These are phyloP conservation scores for Triangularia setosa DNA, from an alignment of 2,329 filamentous ascomycete species.

Conservation along the genomic window DNA sequence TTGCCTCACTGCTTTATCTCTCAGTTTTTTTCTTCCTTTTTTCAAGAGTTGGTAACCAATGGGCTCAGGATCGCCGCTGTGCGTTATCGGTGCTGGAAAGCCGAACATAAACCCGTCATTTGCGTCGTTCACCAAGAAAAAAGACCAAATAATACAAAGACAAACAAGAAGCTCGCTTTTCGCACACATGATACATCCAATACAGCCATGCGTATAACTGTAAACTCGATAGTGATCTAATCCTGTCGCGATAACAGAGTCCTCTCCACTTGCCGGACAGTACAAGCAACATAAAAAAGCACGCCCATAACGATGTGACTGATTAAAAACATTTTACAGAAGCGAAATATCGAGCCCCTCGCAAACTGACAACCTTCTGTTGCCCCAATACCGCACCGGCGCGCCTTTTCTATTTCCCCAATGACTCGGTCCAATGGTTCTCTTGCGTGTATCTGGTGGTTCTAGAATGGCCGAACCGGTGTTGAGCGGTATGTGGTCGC, in stretches of 20 bases:
- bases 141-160: too few species aligned
- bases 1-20: background rate
- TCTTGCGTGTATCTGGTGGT: background rate
- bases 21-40: background rate
- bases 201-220: constrained; percentile 1
- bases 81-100: background rate
- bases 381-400: background rate
- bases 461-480: background rate
- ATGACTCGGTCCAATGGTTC: background rate
- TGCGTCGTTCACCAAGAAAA: background rate
- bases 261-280: background rate
- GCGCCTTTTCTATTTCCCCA: background rate
- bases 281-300: background rate
- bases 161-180: too few species aligned
- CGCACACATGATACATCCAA: background rate
- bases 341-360: background rate
- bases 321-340: constrained; percentile 2
- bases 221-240: background rate
- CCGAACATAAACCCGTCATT: background rate
- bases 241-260: background rate
- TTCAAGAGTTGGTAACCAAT: background rate
- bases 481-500: background rate
- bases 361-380: background rate
- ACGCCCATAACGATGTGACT: background rate
- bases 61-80: background rate